A percentile compares a stretch with the other conserved stretches of the same genome.
Evolutionary conservation across 2,329 filamentous ascomycete species (phyloP).

Genomic region (Epicoccum nigrum): DNA sequence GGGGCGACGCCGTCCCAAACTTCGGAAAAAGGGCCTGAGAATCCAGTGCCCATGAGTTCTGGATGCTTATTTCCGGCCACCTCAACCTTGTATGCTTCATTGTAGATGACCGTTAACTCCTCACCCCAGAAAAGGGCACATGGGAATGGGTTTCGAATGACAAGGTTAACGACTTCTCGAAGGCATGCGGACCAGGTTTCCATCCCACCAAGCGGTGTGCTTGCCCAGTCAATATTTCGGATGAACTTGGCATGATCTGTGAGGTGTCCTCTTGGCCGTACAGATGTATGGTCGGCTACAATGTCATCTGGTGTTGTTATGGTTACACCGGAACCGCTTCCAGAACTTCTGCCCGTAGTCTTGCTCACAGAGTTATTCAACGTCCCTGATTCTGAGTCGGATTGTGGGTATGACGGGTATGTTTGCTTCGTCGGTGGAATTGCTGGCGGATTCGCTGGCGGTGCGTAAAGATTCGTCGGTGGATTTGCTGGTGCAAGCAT

Average conservation of each 20-base stretch:
- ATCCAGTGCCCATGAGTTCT: constrained; percentile 40
- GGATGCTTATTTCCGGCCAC: constrained; percentile 39
- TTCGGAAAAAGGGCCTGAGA: constrained; percentile 45
- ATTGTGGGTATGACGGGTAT: constrained; percentile 6
- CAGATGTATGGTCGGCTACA: constrained; percentile 38
- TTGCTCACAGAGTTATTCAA: constrained; percentile 14
- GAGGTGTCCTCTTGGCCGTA: constrained; percentile 30
- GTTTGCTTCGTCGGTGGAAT: constrained; percentile 1
- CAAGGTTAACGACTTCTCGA: constrained; percentile 48
- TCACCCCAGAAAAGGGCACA: constrained; percentile 52
- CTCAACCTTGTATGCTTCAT: constrained; percentile 47
- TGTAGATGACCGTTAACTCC: constrained; percentile 48
- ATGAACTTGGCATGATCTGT: constrained; percentile 45
- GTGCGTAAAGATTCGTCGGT: no score
- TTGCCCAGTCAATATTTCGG: constrained; percentile 55
- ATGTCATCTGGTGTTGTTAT: constrained; percentile 30
- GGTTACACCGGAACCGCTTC: constrained; percentile 28
- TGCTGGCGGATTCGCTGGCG: not conserved
- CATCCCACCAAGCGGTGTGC: constrained; percentile 57
- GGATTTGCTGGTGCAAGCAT: constrained; percentile 1
- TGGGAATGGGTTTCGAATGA: constrained; percentile 43
- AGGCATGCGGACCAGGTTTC: constrained; percentile 56
- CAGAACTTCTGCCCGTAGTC: constrained; percentile 26
- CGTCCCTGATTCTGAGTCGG: constrained; percentile 13
- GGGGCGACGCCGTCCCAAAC: constrained; percentile 49